These are phyloP conservation scores for Diaporthe sp. DNA, from an alignment of 2,329 filamentous ascomycete genomes.

Conservation along the genomic window DNA sequence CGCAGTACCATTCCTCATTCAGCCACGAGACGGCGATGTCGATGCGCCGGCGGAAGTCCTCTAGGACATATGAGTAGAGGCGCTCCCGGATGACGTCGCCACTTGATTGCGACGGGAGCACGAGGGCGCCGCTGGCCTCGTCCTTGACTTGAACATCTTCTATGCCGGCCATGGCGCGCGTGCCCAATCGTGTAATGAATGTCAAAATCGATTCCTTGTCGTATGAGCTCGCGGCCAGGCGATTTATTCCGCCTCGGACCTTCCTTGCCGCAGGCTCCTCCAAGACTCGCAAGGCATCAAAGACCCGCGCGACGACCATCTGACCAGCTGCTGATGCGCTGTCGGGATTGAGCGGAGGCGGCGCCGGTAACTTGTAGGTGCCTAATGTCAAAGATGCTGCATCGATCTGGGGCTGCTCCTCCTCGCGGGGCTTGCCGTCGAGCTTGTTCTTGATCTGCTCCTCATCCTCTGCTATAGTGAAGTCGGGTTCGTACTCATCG, in stretches of 20 bases:
- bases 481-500: constrained; percentile 91
- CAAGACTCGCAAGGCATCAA: constrained; percentile 80
- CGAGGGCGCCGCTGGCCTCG: constrained; percentile 58
- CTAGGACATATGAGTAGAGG: constrained; percentile 87
- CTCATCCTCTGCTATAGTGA: constrained; percentile 80
- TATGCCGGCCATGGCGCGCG: constrained; percentile 79
- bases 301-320: constrained; percentile 80
- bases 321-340: constrained; percentile 81
- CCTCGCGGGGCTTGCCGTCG: constrained; percentile 74
- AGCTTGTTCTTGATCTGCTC: constrained; percentile 84
- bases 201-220: constrained; percentile 93
- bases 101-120: constrained; percentile 57
- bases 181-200: constrained; percentile 86
- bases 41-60: constrained; percentile 91
- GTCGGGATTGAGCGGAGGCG: constrained; percentile 78
- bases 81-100: constrained; percentile 81
- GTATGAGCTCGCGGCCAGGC: constrained; percentile 85
- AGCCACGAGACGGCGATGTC: constrained; percentile 94
- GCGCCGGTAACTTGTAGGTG: constrained; percentile 83
- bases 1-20: constrained; percentile 98
- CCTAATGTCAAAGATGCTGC: constrained; percentile 74
- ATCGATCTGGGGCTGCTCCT: constrained; percentile 57
- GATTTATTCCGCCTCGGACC: constrained; percentile 80
- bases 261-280: constrained; percentile 75
- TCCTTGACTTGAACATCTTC: constrained; percentile 70